Conservation (phyloP, 164 flowering plant species). For the Annona cherimola region DNA sequence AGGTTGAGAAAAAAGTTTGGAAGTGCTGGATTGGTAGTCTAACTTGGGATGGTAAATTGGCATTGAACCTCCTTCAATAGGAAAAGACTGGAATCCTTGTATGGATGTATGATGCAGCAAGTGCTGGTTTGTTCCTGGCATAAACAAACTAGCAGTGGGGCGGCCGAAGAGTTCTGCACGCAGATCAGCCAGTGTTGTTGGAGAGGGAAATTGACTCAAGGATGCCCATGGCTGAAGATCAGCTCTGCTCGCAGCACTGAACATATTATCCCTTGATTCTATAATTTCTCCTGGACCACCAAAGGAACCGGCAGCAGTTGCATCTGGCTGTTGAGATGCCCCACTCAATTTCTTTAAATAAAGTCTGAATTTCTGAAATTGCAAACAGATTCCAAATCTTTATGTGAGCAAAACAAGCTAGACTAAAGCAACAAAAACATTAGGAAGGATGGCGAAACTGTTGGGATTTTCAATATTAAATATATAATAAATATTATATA, state of each 20-base stretch:
- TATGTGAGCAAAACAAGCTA: neutral
- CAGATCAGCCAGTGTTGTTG: slow-evolving; percentile 66
- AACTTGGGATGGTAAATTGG: slow-evolving; percentile 49
- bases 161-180: slow-evolving; percentile 70
- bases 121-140: slow-evolving; percentile 45
- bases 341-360: slow-evolving; percentile 76
- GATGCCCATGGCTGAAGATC: slow-evolving; percentile 73
- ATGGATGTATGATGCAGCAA: slow-evolving; percentile 48
- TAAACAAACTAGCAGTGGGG: slow-evolving; percentile 40
- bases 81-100: slow-evolving; percentile 40
- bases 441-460: neutral
- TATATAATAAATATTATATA: too few relatives aligned
- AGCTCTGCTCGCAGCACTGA: slow-evolving; percentile 42
- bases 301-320: slow-evolving; percentile 38
- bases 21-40: slow-evolving; percentile 42
- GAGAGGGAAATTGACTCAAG: slow-evolving; percentile 72
- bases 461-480: neutral
- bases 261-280: neutral
- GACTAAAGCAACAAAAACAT: neutral
- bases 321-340: slow-evolving; percentile 56
- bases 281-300: slow-evolving; percentile 41
- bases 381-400: slow-evolving; percentile 1
- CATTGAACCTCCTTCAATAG: slow-evolving; percentile 41
- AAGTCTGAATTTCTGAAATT: slow-evolving; percentile 71
- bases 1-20: slow-evolving; percentile 43